phyloP scores from a whole-genome alignment of 164 flowering plant genomes.

The Aristolochia fimbriata region DNA sequence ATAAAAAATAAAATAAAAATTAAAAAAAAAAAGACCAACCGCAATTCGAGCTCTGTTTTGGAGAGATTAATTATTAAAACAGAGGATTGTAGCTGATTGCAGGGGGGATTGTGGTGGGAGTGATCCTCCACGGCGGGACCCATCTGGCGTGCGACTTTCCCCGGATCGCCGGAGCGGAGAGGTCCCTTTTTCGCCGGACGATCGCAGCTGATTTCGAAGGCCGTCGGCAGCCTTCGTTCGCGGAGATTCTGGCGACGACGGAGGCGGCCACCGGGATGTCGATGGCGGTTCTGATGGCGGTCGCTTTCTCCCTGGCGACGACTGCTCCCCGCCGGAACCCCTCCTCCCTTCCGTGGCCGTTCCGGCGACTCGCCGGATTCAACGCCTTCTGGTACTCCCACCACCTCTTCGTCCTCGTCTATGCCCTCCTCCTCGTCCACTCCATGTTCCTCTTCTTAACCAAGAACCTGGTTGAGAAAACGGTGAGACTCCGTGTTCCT shows the following conservation, averaged over 20 bases:
- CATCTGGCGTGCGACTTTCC: conserved; percentile 50
- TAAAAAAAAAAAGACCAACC: too few species aligned
- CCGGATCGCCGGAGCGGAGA: conserved; percentile 22
- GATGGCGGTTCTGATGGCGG: conserved; percentile 37
- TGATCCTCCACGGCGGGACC: conserved; percentile 43
- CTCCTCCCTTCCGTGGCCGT: conserved; percentile 22
- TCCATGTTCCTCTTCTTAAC: conserved; percentile 44
- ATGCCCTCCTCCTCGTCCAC: conserved; percentile 42
- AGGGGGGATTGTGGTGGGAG: conserved; percentile 42
- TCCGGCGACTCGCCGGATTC: conserved; percentile 28
- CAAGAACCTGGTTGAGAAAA: conserved; percentile 24
- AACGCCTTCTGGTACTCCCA: conserved; percentile 54
- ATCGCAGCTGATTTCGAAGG: conserved; percentile 26
- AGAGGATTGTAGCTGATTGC: conserved; percentile 44
- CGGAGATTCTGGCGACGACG: conserved; percentile 31
- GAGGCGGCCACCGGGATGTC: conserved; percentile 37
- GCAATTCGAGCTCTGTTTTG: too few species aligned
- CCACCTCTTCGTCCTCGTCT: conserved; percentile 38
- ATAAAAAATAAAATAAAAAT: too few species aligned
- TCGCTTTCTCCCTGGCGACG: conserved; percentile 41
- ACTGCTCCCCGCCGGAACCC: conserved; percentile 23
- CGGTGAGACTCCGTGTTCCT: conserved; percentile 25
- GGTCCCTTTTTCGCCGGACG: conserved; percentile 21
- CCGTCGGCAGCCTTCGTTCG: conserved; percentile 37
- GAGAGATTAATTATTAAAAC: too few species aligned